Evolutionary conservation across 2,329 filamentous ascomycete genomes (phyloP), one percentile per base, ranked within the genome.

Genomic region (Colletotrichum cuscutae): DNA sequence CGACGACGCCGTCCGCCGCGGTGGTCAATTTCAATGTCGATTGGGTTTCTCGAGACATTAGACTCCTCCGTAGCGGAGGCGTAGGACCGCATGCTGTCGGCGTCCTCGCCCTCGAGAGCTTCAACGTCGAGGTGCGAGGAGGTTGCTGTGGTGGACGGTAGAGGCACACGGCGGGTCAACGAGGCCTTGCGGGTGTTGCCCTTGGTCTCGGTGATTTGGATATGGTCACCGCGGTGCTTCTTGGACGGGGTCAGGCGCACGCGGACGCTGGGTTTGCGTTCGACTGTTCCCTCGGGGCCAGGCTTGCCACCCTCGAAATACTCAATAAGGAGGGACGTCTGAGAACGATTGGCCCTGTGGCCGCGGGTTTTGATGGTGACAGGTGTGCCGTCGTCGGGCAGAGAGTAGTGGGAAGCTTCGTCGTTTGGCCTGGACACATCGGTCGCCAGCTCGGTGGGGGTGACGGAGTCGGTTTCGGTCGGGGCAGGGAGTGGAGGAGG

Each of bases 301-400:
- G 77, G 72, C 81, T 94, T 95, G 75, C 92, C 91, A 76, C 91
- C 94, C 84, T 98, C 95, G 79, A 97, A 98, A 83, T 97, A 98
- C 84, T 98, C 95, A 79, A 98, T 98, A 78, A 98, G 87, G 76
- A 98, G 88, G 69, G 94, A 97, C 49, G 95, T 97, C 85, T 97
- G 95, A 58, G 94, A 97, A 77, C 90, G 84, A 79, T 85, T 89
- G 74, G 86, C 79, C 76, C 84, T 85, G 80, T 90, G 88, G 78
- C 89, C 88, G 73, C 89, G 90, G 57, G 96, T 98, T 80, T 93
- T 92, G 81, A 99, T 97, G 73, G 95, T 98, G 79, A 99, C 92
- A 54, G 95, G 95, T 65, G 94, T 96, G 80, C 94, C 94, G 90
- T 97, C 94, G 79, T 95, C 93, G 71, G 94, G 94, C 64, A 97